A percentile compares a stretch with the other conserved stretches of the same genome.
Conservation (phyloP, 1,284 basidiomycete genomes). For the Sporisorium scitamineum region DNA sequence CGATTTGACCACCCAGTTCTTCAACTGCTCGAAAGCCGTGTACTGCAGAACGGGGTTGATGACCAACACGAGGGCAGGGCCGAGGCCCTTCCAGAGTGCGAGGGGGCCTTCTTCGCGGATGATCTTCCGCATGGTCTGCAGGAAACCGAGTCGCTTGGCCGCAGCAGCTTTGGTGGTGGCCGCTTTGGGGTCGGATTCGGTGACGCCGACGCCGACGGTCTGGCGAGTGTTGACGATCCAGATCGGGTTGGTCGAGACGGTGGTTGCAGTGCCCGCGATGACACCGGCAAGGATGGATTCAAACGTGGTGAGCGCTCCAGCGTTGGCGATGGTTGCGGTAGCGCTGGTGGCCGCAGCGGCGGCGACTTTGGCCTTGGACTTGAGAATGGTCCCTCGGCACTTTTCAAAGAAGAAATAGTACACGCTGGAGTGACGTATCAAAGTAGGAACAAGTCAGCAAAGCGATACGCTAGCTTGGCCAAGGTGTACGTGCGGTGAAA, state of each 20-base stretch:
- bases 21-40: conserved; percentile 68
- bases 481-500: neutral
- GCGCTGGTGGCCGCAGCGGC: conserved; percentile 69
- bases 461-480: neutral
- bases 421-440: conserved; percentile 57
- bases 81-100: conserved; percentile 95
- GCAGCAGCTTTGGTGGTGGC: conserved; percentile 14
- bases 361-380: conserved; percentile 69
- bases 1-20: conserved; percentile 63
- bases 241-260: conserved; percentile 91
- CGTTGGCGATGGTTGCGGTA: conserved; percentile 61
- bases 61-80: conserved; percentile 91
- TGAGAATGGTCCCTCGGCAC: conserved; percentile 66
- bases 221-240: conserved; percentile 80
- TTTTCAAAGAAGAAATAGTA: conserved; percentile 71
- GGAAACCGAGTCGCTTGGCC: conserved; percentile 60
- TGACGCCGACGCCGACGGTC: conserved; percentile 68
- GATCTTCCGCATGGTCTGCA: conserved; percentile 80
- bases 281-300: conserved; percentile 92
- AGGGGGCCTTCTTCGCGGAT: conserved; percentile 80
- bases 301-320: conserved; percentile 76
- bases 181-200: conserved; percentile 29
- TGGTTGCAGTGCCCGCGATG: conserved; percentile 90
- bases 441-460: neutral
- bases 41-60: conserved; percentile 88